Conservation (phyloP, 2,329 filamentous ascomycete genomes). For the Cytospora leucostoma region DNA sequence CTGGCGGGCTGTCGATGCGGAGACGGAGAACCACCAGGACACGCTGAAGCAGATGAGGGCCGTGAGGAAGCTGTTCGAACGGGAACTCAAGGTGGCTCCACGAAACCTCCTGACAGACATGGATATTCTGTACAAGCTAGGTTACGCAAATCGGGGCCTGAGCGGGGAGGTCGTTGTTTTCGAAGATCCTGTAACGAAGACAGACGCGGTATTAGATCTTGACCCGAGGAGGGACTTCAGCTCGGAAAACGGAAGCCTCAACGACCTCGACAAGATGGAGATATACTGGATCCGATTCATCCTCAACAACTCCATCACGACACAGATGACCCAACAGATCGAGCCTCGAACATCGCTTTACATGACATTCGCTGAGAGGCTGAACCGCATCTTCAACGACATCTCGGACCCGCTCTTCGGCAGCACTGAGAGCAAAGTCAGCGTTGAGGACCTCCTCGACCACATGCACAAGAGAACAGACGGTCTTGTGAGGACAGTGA, state of each 20-base stretch:
- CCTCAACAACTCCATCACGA: slow-evolving; percentile 34
- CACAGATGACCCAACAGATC: slow-evolving; percentile 30
- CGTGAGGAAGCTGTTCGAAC: slow-evolving; percentile 32
- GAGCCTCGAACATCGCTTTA: slow-evolving; percentile 35
- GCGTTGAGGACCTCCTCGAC: slow-evolving; percentile 34
- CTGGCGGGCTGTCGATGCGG: slow-evolving; percentile 28
- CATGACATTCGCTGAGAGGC: slow-evolving; percentile 37
- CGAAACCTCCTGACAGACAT: slow-evolving; percentile 34
- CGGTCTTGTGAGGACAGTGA: slow-evolving; percentile 30
- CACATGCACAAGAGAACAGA: slow-evolving; percentile 34
- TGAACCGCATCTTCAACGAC: slow-evolving; percentile 39
- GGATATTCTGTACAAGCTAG: slow-evolving; percentile 24
- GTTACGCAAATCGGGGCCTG: slow-evolving; percentile 16
- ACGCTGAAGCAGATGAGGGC: slow-evolving; percentile 34
- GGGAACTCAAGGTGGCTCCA: slow-evolving; percentile 31
- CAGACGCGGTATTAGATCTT: not conserved
- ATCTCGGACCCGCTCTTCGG: slow-evolving; percentile 33
- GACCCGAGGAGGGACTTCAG: slow-evolving; percentile 11
- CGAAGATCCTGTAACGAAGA: not conserved
- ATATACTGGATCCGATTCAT: slow-evolving; percentile 39
- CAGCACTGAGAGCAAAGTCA: slow-evolving; percentile 27
- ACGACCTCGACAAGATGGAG: slow-evolving; percentile 33
- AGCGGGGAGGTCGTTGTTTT: not conserved
- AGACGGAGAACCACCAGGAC: slow-evolving; percentile 32
- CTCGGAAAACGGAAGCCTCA: not conserved